phyloP scores from a whole-genome alignment of 306 rosid species.

The Inga oerstediana region DNA sequence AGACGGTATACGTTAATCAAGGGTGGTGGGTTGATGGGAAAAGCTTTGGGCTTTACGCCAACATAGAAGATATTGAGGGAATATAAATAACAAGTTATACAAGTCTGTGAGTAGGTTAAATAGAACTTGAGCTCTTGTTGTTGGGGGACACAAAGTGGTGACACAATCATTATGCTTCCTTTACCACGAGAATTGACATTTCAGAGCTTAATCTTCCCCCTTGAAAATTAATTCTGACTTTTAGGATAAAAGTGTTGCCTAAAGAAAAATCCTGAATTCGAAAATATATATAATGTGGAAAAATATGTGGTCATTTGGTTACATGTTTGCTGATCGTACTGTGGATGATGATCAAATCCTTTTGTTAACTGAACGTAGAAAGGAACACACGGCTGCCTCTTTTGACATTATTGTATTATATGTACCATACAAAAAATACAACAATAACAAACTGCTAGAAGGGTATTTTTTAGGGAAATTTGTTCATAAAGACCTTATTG shows the following conservation, averaged over 20 bases:
- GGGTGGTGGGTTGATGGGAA: constrained; percentile 19
- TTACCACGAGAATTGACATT: neutral
- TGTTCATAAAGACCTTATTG: no score
- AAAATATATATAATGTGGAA: neutral
- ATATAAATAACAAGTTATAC: neutral
- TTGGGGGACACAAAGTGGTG: constrained; percentile 25
- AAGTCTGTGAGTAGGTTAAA: neutral
- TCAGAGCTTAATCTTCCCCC: constrained; percentile 5
- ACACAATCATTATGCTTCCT: constrained; percentile 47
- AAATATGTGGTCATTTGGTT: neutral
- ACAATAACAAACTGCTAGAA: neutral
- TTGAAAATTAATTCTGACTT: neutral
- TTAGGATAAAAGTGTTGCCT: neutral
- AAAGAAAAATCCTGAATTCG: neutral
- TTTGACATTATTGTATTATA: neutral
- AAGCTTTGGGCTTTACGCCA: constrained; percentile 31
- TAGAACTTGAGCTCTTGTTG: neutral
- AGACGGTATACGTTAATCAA: constrained; percentile 1
- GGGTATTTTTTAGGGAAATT: no score
- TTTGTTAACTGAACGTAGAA: neutral
- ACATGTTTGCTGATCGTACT: constrained; percentile 15
- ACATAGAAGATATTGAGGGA: neutral
- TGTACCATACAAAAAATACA: neutral
- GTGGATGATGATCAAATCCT: constrained; percentile 29
- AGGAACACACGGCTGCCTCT: neutral